These are phyloP conservation scores for Cotoneaster glaucophyllus DNA, from an alignment of 306 rosid species.

Conservation along the genomic window DNA sequence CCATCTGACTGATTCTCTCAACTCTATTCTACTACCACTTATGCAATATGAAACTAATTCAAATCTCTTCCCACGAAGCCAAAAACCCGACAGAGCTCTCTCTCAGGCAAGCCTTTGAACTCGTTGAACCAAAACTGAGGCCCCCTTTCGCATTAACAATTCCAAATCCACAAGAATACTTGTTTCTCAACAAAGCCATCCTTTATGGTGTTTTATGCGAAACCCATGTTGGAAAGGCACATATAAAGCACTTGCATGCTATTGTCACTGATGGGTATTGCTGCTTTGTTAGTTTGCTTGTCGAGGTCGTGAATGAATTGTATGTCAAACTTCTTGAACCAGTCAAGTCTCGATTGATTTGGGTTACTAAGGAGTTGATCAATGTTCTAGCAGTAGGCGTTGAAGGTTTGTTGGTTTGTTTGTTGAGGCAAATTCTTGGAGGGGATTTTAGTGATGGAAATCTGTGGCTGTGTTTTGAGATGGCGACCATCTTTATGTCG, in stretches of 20 bases:
- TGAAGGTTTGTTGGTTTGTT: conserved; percentile 43
- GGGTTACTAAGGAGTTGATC: conserved; percentile 45
- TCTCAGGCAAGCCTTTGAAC: conserved; percentile 45
- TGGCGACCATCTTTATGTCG: conserved; percentile 36
- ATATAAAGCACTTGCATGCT: conserved; percentile 74
- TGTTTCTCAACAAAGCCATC: conserved; percentile 53
- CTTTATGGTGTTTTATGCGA: conserved; percentile 54
- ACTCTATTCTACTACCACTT: not conserved
- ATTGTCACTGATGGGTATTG: conserved; percentile 62
- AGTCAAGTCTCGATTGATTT: conserved; percentile 46
- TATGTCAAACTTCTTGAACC: conserved; percentile 48
- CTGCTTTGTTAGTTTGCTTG: conserved; percentile 33
- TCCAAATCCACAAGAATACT: conserved; percentile 47
- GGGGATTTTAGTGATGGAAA: conserved; percentile 59
- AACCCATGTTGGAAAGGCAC: conserved; percentile 49
- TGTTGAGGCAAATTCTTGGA: conserved; percentile 62
- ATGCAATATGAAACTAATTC: conserved; percentile 26
- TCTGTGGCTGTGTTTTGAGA: conserved; percentile 54
- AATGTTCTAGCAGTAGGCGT: conserved; percentile 46
- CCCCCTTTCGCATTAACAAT: conserved; percentile 58
- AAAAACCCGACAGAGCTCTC: conserved; percentile 42
- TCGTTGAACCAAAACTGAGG: conserved; percentile 45
- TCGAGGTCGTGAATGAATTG: conserved; percentile 35
- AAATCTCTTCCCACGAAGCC: conserved; percentile 33
- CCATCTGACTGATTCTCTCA: not conserved